These are phyloP conservation scores for Starmerella stigmatis DNA, from an alignment of 805 yeast species.

Conservation along the genomic window DNA sequence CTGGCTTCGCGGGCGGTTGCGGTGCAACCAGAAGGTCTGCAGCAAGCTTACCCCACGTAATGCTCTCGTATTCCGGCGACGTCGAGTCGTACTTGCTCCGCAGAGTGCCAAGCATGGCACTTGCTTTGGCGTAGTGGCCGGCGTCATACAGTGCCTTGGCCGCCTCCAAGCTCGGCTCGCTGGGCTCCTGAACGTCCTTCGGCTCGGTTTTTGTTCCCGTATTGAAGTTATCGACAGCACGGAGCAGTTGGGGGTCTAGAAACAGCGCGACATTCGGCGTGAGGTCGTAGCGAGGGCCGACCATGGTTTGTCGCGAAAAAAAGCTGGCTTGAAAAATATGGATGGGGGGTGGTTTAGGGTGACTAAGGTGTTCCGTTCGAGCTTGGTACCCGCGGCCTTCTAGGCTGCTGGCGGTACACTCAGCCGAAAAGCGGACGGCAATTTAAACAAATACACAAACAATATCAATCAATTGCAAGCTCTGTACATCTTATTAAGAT, in stretches of 20 bases:
- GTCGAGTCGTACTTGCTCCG: constrained; percentile 34
- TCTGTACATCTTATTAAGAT: no score
- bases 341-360: neutral
- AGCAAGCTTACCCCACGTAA: constrained; percentile 54
- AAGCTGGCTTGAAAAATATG: constrained; percentile 2
- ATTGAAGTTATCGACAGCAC: constrained; percentile 42
- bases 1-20: constrained; percentile 33
- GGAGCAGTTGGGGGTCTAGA: constrained; percentile 51
- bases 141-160: constrained; percentile 28
- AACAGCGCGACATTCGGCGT: constrained; percentile 46
- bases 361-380: neutral
- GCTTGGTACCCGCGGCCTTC: no score
- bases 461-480: no score
- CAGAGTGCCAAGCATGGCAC: constrained; percentile 15
- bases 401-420: no score
- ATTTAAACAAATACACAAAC: no score
- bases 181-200: constrained; percentile 1
- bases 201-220: constrained; percentile 22
- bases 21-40: constrained; percentile 41
- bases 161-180: constrained; percentile 28
- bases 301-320: neutral
- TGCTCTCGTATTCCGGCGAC: constrained; percentile 28
- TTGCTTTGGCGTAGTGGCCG: constrained; percentile 35
- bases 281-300: constrained; percentile 37
- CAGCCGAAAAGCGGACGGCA: no score